Base-by-base conservation (phyloP, 2,329 filamentous ascomycete genomes). In the Arachnomyces sp. region DNA sequence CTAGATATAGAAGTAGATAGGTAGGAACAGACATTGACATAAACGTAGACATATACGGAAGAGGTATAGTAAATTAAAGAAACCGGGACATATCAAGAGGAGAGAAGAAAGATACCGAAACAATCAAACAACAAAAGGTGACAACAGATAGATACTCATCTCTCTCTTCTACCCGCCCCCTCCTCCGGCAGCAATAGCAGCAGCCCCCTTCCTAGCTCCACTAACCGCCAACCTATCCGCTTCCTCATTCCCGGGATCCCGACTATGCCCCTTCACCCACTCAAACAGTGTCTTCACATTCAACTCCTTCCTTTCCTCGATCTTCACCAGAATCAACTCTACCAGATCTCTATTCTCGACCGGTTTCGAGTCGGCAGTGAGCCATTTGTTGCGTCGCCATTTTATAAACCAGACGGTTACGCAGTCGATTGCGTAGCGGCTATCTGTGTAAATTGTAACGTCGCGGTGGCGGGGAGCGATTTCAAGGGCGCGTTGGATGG, bases 331-430 rank as follows among this genome's bases (percentile, higher is more conserved):
- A 34, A 94, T 80, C 2, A 75, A 75, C 57, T 84, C 75, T 42
- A 96, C 75, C 14, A 96, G 66, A 54, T 98, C 92, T 54, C 79
- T 79, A 60, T 98, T 96, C 67, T 89, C 83, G 6, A 96, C 90
- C 0, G 75, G 65, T 44, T 81, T 82, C 7, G 79, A 78, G 1
- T 72, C 67, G 3, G 77, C 66, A n/a, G 80, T 95, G 56, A 74
- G 75, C 90, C 90, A 98, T 4, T 74, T 74, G 52, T 90, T 82
- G 41, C 65, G 73, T 47, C 78, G 71, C 92, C 92, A 96, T 41
- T 75, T 80, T 15, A 66, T 62, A 54, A 80, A 88, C 90, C 92
- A 98, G 33, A 80, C 74, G 1, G 82, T 94, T 17, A 88, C 78
- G 56, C 90, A 96, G 50, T 89, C 82, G 62, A 95, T 95, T 1